Evolutionary conservation across 139 green algal genomes (phyloP).

Genomic region (Eudorina sp.): DNA sequence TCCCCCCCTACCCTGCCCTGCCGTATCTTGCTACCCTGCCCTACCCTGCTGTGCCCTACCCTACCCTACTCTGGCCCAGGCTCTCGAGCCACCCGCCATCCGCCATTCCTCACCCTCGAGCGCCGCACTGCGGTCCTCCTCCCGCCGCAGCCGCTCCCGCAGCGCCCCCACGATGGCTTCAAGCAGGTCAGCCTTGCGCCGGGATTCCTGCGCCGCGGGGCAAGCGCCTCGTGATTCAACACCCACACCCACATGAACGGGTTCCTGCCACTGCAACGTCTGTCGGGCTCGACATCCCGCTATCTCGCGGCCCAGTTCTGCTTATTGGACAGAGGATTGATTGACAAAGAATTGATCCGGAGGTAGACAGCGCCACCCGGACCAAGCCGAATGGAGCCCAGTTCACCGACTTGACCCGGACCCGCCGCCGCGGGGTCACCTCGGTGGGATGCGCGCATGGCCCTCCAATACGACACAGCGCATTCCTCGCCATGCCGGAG

Average conservation of each 20-base stretch:
- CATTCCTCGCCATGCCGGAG: too few species aligned
- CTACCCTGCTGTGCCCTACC: neutral
- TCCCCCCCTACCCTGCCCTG: neutral
- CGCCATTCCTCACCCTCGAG: slow-evolving; percentile 16
- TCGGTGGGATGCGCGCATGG: too few species aligned
- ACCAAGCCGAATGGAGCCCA: too few species aligned
- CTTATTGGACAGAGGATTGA: neutral
- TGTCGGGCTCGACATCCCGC: too few species aligned
- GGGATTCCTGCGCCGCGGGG: slow-evolving; percentile 33
- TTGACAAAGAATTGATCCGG: neutral
- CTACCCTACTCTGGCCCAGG: neutral
- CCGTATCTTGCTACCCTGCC: neutral
- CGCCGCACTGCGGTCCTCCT: slow-evolving; percentile 42
- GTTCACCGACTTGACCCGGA: too few species aligned
- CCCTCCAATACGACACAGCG: too few species aligned
- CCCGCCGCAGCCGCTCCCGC: slow-evolving; percentile 40
- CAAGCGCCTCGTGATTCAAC: too few species aligned
- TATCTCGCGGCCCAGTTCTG: too few species aligned
- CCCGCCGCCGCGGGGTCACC: too few species aligned
- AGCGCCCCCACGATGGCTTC: slow-evolving; percentile 54
- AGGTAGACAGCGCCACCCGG: neutral
- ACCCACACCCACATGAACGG: neutral
- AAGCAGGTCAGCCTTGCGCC: slow-evolving; percentile 46
- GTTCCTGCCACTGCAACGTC: neutral
- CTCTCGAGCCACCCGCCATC: neutral